Evolutionary conservation across 768 basidiomycete species (phyloP).

Genomic region (Leccinum aurantiacum): DNA sequence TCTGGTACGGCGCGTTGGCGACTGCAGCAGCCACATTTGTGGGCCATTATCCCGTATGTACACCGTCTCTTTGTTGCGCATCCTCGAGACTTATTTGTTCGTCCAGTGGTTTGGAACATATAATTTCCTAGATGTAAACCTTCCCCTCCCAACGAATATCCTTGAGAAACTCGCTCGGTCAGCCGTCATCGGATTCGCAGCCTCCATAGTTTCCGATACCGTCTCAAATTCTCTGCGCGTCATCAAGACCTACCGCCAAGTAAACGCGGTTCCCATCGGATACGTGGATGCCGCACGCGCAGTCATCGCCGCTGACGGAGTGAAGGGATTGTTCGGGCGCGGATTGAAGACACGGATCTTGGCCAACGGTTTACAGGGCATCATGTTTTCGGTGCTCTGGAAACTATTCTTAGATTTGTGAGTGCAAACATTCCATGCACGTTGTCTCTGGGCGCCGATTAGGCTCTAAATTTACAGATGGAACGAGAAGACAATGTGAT

Average conservation of each 20-base stretch:
- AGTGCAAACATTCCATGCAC: constrained; percentile 31
- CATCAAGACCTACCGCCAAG: constrained; percentile 94
- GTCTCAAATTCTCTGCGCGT: constrained; percentile 88
- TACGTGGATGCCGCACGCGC: constrained; percentile 77
- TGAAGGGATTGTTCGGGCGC: constrained; percentile 80
- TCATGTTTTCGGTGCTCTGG: constrained; percentile 93
- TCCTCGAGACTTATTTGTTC: neutral
- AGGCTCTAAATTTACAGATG: constrained; percentile 23
- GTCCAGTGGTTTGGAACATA: constrained; percentile 81
- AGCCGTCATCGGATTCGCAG: constrained; percentile 88
- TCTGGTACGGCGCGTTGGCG: constrained; percentile 92
- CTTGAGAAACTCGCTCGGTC: constrained; percentile 68
- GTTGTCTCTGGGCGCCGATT: neutral
- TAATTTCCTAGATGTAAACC: constrained; percentile 67
- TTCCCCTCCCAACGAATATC: constrained; percentile 56
- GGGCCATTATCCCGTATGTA: constrained; percentile 78
- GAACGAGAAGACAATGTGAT: constrained; percentile 33
- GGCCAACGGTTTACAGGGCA: constrained; percentile 87
- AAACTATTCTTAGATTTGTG: constrained; percentile 86
- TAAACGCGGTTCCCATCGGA: constrained; percentile 75
- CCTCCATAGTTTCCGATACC: constrained; percentile 83
- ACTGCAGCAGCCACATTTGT: constrained; percentile 94
- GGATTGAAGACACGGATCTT: constrained; percentile 88
- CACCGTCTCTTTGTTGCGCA: neutral
- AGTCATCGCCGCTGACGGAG: constrained; percentile 74